phyloP scores from a whole-genome alignment of 441 rosid genomes.

The Adansonia gregorii region DNA sequence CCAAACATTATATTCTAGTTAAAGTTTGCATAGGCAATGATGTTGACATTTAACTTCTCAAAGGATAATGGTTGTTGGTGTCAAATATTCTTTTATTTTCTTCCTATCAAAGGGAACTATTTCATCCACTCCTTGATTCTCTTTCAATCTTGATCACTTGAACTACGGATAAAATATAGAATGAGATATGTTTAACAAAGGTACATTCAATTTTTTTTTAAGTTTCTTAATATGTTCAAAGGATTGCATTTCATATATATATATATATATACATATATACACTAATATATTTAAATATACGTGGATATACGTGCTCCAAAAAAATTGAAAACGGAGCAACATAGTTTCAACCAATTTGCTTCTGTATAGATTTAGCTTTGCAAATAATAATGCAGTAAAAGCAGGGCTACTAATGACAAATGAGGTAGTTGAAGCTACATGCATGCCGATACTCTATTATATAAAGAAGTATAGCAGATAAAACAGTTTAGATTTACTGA shows the following conservation, averaged over 20 bases:
- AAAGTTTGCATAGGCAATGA: neutral
- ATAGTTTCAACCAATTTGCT: neutral
- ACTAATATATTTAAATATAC: no score
- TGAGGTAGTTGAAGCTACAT: slow-evolving; percentile 7
- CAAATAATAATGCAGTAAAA: neutral
- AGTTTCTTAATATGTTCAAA: no score
- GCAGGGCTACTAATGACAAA: neutral
- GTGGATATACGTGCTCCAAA: no score
- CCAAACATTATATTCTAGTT: neutral
- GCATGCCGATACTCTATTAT: neutral
- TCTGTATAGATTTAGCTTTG: slow-evolving; percentile 2
- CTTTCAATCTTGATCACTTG: no score
- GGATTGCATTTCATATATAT: no score
- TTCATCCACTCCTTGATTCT: neutral
- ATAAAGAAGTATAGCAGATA: neutral
- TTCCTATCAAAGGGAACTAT: neutral
- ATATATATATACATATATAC: no score
- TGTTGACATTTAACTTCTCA: neutral
- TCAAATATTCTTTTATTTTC: neutral
- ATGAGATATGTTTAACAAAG: no score
- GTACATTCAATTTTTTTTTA: no score
- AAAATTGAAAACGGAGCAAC: no score
- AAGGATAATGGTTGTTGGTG: neutral
- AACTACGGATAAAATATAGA: no score
- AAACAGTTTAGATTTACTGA: neutral